Conservation (phyloP, 2,329 filamentous ascomycete species). For the Aspergillus arachidicola region DNA sequence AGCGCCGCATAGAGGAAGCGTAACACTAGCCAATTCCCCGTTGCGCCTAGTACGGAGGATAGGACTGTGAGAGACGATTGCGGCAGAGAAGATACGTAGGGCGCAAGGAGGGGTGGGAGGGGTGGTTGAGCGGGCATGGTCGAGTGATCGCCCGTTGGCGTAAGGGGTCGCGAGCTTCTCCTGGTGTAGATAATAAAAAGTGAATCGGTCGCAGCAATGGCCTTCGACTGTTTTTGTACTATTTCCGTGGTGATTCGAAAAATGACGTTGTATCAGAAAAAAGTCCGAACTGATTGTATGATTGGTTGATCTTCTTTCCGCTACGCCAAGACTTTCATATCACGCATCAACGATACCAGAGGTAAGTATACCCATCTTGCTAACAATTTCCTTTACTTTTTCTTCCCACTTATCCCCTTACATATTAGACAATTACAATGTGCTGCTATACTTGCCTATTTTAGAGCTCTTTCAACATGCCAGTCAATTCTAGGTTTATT, state of each 20-base stretch:
- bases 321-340: slow-evolving; percentile 25
- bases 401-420: not conserved
- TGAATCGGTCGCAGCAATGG: not conserved
- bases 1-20: slow-evolving; percentile 55
- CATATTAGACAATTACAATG: not conserved
- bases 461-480: not conserved
- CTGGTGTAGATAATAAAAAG: not conserved
- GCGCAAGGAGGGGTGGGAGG: slow-evolving; percentile 42
- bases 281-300: slow-evolving; percentile 20
- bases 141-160: slow-evolving; percentile 3
- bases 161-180: not conserved
- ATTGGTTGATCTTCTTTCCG: slow-evolving; percentile 26
- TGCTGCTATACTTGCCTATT: not conserved
- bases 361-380: not conserved
- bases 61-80: slow-evolving; percentile 45
- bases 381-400: not conserved
- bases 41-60: slow-evolving; percentile 49
- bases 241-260: slow-evolving; percentile 13
- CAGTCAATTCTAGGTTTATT: not conserved
- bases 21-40: slow-evolving; percentile 60
- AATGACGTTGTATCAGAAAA: slow-evolving; percentile 30
- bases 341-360: not conserved
- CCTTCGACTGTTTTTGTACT: not conserved
- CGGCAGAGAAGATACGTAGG: slow-evolving; percentile 40
- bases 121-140: slow-evolving; percentile 43